These are phyloP conservation scores for Eucalyptus rudis DNA, from an alignment of 345 rosid genomes.

Conservation along the genomic window DNA sequence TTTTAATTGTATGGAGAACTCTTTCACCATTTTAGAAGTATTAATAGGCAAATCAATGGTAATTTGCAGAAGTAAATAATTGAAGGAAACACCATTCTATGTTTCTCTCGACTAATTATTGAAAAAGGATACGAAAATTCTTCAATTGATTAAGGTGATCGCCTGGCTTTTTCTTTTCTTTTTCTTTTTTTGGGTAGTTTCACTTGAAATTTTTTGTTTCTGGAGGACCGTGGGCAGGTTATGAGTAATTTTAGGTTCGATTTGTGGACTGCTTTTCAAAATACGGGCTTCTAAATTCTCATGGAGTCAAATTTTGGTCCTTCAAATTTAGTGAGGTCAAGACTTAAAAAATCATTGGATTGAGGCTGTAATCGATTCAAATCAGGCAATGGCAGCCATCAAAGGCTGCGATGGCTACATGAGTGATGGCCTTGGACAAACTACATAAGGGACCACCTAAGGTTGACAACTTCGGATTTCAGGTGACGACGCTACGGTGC, in stretches of 20 bases:
- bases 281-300: background rate
- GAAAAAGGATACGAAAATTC: background rate
- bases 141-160: background rate
- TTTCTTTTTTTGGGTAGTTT: background rate
- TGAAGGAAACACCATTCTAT: background rate
- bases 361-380: background rate
- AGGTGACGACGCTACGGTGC: background rate
- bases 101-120: background rate
- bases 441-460: background rate
- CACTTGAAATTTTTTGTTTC: background rate
- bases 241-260: background rate
- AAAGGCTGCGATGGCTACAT: background rate
- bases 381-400: background rate
- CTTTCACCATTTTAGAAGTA: background rate
- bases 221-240: background rate
- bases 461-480: background rate
- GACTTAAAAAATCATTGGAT: background rate
- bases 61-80: background rate
- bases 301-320: background rate
- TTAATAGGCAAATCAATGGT: background rate
- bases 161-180: background rate
- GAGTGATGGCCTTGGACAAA: background rate
- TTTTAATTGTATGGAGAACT: background rate
- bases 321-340: background rate
- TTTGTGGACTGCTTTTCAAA: background rate